Percentiles rank a stretch among this genome's conserved stretches.
These are phyloP conservation scores for Phytophthora melonis DNA, from an alignment of 352 stramenopile species.

Conservation along the genomic window DNA sequence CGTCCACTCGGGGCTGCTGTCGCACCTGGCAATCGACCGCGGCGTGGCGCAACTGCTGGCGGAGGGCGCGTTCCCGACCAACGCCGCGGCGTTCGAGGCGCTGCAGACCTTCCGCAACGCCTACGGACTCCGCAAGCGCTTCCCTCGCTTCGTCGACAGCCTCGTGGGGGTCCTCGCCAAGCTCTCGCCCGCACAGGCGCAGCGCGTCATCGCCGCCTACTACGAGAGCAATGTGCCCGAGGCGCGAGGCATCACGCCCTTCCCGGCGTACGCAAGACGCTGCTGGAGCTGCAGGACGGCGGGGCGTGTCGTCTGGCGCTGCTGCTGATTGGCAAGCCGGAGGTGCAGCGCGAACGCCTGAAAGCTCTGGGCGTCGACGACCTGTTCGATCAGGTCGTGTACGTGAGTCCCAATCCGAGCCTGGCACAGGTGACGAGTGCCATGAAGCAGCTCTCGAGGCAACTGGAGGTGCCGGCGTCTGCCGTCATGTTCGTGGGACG, in stretches of 20 bases:
- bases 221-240: constrained; percentile 84
- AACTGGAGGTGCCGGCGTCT: constrained; percentile 73
- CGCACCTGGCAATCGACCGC: constrained; percentile 82
- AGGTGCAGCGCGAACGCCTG: constrained; percentile 80
- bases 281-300: constrained; percentile 59
- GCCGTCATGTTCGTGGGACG: constrained; percentile 85
- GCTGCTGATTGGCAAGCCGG: constrained; percentile 77
- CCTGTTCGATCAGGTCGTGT: constrained; percentile 71
- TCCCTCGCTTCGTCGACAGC: constrained; percentile 85
- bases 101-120: constrained; percentile 84
- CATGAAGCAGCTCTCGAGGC: constrained; percentile 76
- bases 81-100: constrained; percentile 69
- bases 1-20: constrained; percentile 84
- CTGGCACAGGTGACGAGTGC: constrained; percentile 67
- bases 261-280: constrained; percentile 59
- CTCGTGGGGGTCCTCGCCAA: constrained; percentile 49
- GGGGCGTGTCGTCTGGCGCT: constrained; percentile 70
- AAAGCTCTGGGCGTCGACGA: constrained; percentile 70
- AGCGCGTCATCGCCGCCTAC: constrained; percentile 76
- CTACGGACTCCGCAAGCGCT: constrained; percentile 87
- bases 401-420: constrained; percentile 75
- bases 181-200: constrained; percentile 54
- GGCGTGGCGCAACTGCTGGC: constrained; percentile 75
- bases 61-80: constrained; percentile 77
- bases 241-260: constrained; percentile 72